Conservation (phyloP, 176 grass and related monocot species). For the Alopecurus myosuroides region DNA sequence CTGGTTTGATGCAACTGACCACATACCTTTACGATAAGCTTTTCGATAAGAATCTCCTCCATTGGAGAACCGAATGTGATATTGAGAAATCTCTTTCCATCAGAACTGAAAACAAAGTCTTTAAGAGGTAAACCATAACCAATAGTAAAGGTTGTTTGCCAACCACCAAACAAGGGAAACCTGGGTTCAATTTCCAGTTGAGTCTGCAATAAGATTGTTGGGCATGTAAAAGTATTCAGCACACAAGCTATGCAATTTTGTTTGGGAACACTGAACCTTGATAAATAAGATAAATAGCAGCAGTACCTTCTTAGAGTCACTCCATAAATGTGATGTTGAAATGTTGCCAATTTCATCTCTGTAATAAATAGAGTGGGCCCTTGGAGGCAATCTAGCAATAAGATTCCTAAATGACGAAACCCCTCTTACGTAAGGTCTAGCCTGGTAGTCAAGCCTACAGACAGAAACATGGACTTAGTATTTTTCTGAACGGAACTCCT, state of each 20-base stretch:
- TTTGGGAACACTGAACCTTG: neutral
- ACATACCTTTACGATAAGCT: conserved; percentile 71
- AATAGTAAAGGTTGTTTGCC: conserved; percentile 95
- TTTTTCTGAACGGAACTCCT: neutral
- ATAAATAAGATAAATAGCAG: conserved; percentile 5
- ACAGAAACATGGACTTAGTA: conserved; percentile 3
- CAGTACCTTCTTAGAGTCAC: conserved; percentile 88
- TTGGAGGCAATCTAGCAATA: conserved; percentile 77
- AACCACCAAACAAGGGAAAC: conserved; percentile 98
- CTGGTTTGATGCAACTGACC: neutral
- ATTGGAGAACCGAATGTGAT: conserved; percentile 93
- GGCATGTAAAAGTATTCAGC: neutral
- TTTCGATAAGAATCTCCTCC: conserved; percentile 82
- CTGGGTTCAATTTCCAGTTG: conserved; percentile 93
- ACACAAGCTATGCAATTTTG: conserved; percentile 2
- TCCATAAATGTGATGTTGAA: conserved; percentile 94
- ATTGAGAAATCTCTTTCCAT: conserved; percentile 85
- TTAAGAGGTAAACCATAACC: conserved; percentile 90
- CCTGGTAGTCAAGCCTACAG: conserved; percentile 89
- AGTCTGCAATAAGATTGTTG: conserved; percentile 57
- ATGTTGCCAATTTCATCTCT: conserved; percentile 99
- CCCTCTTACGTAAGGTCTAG: conserved; percentile 72
- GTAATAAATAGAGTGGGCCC: conserved; percentile 94
- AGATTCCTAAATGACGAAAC: conserved; percentile 86
- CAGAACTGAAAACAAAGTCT: conserved; percentile 81